A percentile compares a stretch with the other conserved stretches of the same genome.
Evolutionary conservation across 106 monocot species (phyloP).

Genomic region (Apostasia ramifera): DNA sequence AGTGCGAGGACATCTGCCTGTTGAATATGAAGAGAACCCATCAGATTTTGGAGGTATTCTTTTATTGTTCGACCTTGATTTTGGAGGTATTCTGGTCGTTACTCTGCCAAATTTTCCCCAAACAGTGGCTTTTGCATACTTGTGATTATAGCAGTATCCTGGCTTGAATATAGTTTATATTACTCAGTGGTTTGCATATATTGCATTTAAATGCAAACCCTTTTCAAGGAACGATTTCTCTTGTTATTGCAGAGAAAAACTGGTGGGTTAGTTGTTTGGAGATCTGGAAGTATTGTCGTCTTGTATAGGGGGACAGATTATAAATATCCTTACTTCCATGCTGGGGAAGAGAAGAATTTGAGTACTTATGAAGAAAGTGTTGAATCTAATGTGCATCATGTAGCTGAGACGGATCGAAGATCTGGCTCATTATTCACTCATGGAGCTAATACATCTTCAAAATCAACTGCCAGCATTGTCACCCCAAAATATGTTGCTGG

Average conservation of each 20-base stretch:
- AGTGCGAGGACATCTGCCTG: constrained; percentile 75
- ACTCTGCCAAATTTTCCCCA: too few relatives aligned
- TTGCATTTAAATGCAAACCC: too few relatives aligned
- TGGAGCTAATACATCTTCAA: constrained; percentile 10
- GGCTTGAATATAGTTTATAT: too few relatives aligned
- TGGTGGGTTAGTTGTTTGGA: constrained; percentile 95
- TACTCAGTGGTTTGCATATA: too few relatives aligned
- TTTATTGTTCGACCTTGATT: constrained; percentile 9
- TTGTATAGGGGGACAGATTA: constrained; percentile 84
- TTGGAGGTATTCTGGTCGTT: constrained; percentile 56
- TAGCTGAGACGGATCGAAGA: constrained; percentile 14
- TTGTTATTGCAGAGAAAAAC: constrained; percentile 79
- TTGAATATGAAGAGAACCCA: constrained; percentile 98
- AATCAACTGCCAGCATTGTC: constrained; percentile 3
- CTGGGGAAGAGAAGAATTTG: constrained; percentile 4
- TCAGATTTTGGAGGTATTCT: constrained; percentile 77
- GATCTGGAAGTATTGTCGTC: constrained; percentile 84
- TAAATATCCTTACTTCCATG: constrained; percentile 77
- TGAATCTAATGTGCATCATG: constrained; percentile 6
- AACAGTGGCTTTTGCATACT: background rate
- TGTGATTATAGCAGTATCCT: background rate
- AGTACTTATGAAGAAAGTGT: constrained; percentile 8
- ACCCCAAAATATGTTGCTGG: constrained; percentile 42
- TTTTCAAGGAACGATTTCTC: constrained; percentile 1
- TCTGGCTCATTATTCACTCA: background rate